phyloP scores from a whole-genome alignment of 2,329 filamentous ascomycete genomes.

The Ophidiomyces ophidiicola region DNA sequence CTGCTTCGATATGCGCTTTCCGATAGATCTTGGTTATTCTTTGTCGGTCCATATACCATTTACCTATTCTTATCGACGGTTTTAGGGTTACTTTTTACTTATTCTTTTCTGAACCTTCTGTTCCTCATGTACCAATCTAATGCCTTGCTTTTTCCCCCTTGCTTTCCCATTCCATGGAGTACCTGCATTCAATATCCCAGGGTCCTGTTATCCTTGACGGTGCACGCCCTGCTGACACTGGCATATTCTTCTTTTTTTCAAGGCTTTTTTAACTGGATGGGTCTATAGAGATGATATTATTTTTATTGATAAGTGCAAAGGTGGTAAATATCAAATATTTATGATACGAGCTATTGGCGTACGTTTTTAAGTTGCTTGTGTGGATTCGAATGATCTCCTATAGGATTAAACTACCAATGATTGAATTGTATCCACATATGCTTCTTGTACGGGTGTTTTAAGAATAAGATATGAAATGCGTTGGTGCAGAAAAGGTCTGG shows the following conservation, averaged over 20 bases:
- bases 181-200: background rate
- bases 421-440: too few species aligned
- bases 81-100: background rate
- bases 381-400: too few species aligned
- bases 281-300: slow-evolving; percentile 6
- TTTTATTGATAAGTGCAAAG: slow-evolving; percentile 3
- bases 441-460: too few species aligned
- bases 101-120: background rate
- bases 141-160: background rate
- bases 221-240: background rate
- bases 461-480: too few species aligned
- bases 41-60: slow-evolving; percentile 1
- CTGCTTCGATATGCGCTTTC: too few species aligned
- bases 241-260: background rate
- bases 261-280: background rate
- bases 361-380: too few species aligned
- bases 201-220: slow-evolving; percentile 3
- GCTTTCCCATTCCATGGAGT: background rate
- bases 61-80: background rate
- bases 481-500: too few species aligned
- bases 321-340: too few species aligned
- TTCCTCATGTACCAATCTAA: slow-evolving; percentile 6
- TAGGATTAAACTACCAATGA: too few species aligned
- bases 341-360: too few species aligned
- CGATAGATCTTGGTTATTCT: slow-evolving; percentile 4